Evolutionary conservation across 495 filamentous ascomycete species (phyloP).

Genomic region (Letharia lupina): DNA sequence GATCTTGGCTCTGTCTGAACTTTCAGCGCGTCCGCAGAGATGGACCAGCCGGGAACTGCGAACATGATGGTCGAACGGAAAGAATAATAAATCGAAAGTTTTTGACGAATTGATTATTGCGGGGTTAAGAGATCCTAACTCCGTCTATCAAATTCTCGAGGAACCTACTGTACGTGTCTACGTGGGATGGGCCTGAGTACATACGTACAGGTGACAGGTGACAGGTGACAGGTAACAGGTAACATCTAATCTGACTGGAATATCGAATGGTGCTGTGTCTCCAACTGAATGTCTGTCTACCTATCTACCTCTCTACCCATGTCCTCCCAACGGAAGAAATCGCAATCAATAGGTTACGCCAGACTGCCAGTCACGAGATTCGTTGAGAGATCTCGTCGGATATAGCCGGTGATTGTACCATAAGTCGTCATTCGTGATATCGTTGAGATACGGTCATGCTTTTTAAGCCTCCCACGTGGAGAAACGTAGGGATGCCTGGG

Average conservation of each 20-base stretch:
- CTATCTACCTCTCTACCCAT: neutral
- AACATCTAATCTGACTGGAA: neutral
- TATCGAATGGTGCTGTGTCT: too few species aligned
- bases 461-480: slow-evolving; percentile 3
- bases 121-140: neutral
- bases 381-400: slow-evolving; percentile 18
- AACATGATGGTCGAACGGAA: slow-evolving; percentile 54
- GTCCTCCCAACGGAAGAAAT: neutral
- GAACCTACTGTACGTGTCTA: too few species aligned
- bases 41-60: slow-evolving; percentile 81
- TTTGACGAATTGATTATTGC: neutral
- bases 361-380: slow-evolving; percentile 7
- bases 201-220: neutral
- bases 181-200: neutral
- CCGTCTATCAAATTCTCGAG: neutral
- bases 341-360: neutral
- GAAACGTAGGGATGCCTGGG: slow-evolving; percentile 13
- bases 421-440: slow-evolving; percentile 12
- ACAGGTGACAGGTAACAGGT: neutral
- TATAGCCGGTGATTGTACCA: neutral
- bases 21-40: slow-evolving; percentile 61
- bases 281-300: neutral
- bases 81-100: neutral
- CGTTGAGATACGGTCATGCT: slow-evolving; percentile 20
- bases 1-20: slow-evolving; percentile 48